Percentiles rank a stretch among this genome's conserved stretches.
Conservation (phyloP, 2,329 filamentous ascomycete species). For the Ceratocystis papillata region DNA sequence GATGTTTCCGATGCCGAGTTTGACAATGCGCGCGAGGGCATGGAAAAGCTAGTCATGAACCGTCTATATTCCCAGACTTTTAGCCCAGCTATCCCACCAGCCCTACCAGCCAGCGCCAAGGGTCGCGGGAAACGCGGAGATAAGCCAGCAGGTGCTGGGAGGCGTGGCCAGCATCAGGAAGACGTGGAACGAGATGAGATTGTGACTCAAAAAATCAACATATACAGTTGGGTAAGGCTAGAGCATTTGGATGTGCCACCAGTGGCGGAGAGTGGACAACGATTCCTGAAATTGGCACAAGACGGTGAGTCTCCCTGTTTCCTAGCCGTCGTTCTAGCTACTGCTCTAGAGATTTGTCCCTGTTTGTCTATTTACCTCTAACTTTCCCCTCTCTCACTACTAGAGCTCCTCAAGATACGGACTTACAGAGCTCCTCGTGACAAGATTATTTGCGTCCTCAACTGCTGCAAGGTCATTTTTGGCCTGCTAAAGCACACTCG, state of each 20-base stretch:
- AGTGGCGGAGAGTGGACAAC: slow-evolving; percentile 72
- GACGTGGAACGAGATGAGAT: slow-evolving; percentile 94
- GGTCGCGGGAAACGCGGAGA: slow-evolving; percentile 55
- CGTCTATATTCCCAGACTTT: slow-evolving; percentile 91
- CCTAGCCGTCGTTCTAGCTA: neutral
- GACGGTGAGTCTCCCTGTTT: slow-evolving; percentile 47
- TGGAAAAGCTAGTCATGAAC: slow-evolving; percentile 99
- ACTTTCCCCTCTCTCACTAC: slow-evolving; percentile 15
- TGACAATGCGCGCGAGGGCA: slow-evolving; percentile 93
- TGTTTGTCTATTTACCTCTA: slow-evolving; percentile 23
- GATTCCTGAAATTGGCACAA: slow-evolving; percentile 80
- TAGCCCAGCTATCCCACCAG: slow-evolving; percentile 78
- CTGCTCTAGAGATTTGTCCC: neutral
- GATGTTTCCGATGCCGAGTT: slow-evolving; percentile 94
- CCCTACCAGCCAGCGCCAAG: slow-evolving; percentile 53
- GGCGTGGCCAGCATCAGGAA: slow-evolving; percentile 90
- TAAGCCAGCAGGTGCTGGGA: slow-evolving; percentile 62
- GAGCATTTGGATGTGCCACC: slow-evolving; percentile 86
- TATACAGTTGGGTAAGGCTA: slow-evolving; percentile 90
- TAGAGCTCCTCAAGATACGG: slow-evolving; percentile 90
- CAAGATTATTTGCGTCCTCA: slow-evolving; percentile 96
- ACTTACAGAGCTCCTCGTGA: slow-evolving; percentile 93
- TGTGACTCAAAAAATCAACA: slow-evolving; percentile 90
- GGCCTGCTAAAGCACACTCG: slow-evolving; percentile 86
- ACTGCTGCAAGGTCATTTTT: slow-evolving; percentile 99